Evolutionary conservation across 371 early-diverging fungal species (phyloP).

Genomic region (Amoeboaphelidium protococcarum): DNA sequence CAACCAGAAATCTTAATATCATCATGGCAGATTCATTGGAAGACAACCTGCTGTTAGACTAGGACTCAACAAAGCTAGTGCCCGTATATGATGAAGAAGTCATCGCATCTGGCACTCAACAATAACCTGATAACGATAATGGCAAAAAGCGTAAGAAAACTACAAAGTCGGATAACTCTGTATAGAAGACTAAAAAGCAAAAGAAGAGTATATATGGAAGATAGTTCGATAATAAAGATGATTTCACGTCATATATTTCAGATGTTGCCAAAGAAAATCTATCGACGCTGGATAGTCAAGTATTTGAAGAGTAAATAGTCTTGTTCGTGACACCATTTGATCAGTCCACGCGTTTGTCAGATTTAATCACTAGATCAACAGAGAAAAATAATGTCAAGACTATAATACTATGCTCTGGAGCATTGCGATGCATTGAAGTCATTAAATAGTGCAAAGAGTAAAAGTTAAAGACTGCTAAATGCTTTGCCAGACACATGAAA

Average conservation of each 20-base stretch:
- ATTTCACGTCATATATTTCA: not conserved
- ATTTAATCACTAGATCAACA: too few relatives aligned
- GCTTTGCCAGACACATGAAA: constrained; percentile 65
- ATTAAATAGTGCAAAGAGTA: not conserved
- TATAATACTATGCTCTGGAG: not conserved
- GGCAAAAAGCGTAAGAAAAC: not conserved
- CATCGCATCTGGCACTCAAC: not conserved
- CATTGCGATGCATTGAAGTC: not conserved
- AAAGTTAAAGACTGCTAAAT: constrained; percentile 29
- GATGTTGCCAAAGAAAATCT: not conserved
- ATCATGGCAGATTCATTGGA: not conserved
- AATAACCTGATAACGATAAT: not conserved
- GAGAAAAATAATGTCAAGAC: not conserved
- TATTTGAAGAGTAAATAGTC: not conserved
- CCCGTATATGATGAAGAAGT: not conserved
- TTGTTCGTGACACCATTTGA: too few relatives aligned
- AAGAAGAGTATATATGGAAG: not conserved
- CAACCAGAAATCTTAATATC: too few relatives aligned
- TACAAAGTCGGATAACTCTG: not conserved
- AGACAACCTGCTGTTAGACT: not conserved
- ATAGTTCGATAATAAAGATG: not conserved
- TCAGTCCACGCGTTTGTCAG: too few relatives aligned
- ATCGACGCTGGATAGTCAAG: not conserved
- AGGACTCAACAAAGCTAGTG: too few relatives aligned
- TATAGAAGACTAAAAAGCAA: not conserved